Evolutionary conservation across 208 protist genomes (phyloP), one percentile per base, ranked within the genome.

Genomic region (Spongospora subterranea): DNA sequence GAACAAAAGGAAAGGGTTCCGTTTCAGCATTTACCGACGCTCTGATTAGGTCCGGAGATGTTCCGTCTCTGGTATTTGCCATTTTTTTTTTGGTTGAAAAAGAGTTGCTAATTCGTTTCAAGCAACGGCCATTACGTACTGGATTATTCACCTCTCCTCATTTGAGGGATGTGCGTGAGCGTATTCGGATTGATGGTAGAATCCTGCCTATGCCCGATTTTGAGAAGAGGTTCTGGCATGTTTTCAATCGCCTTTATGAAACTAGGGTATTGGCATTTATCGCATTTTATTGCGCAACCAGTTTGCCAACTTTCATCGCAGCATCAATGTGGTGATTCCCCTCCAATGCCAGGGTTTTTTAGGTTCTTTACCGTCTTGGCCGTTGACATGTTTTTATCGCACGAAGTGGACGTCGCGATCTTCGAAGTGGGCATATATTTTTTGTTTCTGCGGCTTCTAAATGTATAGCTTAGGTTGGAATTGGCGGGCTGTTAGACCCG

Each of bases 1-100:
- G 90, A 38, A 92, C 90, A 66, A 92, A 92, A 88, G 90, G 90
- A 0, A 92, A 92, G 60, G 90, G 90, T 35, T 92, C 90, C 0
- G 88, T 88, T 53, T 92, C 66, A 13, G 90, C 90, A 29, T 88
- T 92, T 40, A 65, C 71, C 38, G 90, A 92, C 6, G 77, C 90
- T 0, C 17, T 89, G 20, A 0, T 92, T 38, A 32, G 71, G 32
- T 29, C 65, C n/a, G 71, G 6, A 35, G 13, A n/a, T 82, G 71
- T 45, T 60, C 24, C 24, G 50, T 24, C 6, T 60, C 13, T 60
- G 6, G 6, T 60, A 29, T 60, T 6, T 60, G 50, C 13, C 24
- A 6, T 60, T 60, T 60, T 24, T 24, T 24, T 60, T 6, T 60
- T 60, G 6, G 24, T 60, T 60, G 50, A 29, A 60, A 29, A 29